These are phyloP conservation scores for Penicillium sp. DNA, from an alignment of 2,329 filamentous ascomycete species.

Conservation along the genomic window DNA sequence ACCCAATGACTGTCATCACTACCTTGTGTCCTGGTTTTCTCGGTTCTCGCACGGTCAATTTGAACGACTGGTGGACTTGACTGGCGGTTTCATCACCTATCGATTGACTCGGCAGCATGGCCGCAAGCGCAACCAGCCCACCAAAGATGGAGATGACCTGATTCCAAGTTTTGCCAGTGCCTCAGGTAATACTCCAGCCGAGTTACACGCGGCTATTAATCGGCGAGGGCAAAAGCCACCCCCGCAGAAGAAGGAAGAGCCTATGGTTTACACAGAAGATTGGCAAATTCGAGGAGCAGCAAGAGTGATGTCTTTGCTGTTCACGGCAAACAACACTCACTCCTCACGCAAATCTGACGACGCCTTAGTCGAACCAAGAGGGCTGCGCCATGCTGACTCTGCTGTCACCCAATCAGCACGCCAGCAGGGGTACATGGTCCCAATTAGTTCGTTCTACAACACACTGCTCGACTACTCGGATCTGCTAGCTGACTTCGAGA, in stretches of 20 bases:
- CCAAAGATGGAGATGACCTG: slow-evolving; percentile 56
- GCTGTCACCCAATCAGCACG: slow-evolving; percentile 45
- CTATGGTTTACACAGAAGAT: slow-evolving; percentile 70
- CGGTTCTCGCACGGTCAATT: slow-evolving; percentile 67
- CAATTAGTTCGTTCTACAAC: slow-evolving; percentile 84
- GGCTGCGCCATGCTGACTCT: slow-evolving; percentile 38
- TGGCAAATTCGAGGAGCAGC: slow-evolving; percentile 86
- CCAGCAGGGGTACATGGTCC: slow-evolving; percentile 64
- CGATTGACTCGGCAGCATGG: slow-evolving; percentile 69
- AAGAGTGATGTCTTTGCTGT: slow-evolving; percentile 75
- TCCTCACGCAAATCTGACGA: slow-evolving; percentile 40
- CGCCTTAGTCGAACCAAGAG: slow-evolving; percentile 26
- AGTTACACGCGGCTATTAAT: slow-evolving; percentile 74
- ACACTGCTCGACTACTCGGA: slow-evolving; percentile 83
- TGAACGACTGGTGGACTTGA: slow-evolving; percentile 70
- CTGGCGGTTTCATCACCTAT: slow-evolving; percentile 77
- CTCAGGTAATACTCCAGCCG: slow-evolving; percentile 63
- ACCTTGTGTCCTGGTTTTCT: slow-evolving; percentile 75
- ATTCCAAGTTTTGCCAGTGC: slow-evolving; percentile 70
- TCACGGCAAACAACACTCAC: slow-evolving; percentile 70
- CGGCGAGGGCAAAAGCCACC: slow-evolving; percentile 51
- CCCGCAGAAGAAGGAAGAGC: slow-evolving; percentile 51
- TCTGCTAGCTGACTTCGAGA: slow-evolving; percentile 79
- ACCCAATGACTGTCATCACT: slow-evolving; percentile 70
- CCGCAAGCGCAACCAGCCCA: slow-evolving; percentile 59